These are phyloP conservation scores for Coniella lustricola DNA, from an alignment of 2,329 filamentous ascomycete species.

Conservation along the genomic window DNA sequence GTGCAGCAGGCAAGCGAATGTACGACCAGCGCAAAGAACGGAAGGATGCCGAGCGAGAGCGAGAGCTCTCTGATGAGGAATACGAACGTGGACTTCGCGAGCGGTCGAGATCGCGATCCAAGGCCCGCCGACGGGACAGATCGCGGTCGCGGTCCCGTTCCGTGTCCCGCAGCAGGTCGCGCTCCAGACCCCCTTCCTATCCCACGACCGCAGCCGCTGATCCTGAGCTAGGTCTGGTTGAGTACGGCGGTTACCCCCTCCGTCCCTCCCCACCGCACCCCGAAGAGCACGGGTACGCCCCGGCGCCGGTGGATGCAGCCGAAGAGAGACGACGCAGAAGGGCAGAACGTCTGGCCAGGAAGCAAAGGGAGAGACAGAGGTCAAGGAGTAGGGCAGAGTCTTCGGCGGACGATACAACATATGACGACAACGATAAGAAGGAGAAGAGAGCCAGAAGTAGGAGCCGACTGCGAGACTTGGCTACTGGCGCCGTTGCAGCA, in stretches of 20 bases:
- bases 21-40: slow-evolving; percentile 56
- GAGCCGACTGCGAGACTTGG: slow-evolving; percentile 48
- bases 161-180: slow-evolving; percentile 43
- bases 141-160: slow-evolving; percentile 17
- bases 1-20: slow-evolving; percentile 53
- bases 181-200: slow-evolving; percentile 12
- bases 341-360: slow-evolving; percentile 27
- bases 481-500: slow-evolving; percentile 46
- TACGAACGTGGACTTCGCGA: slow-evolving; percentile 30
- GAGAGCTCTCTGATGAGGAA: slow-evolving; percentile 23
- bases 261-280: slow-evolving; percentile 31
- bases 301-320: slow-evolving; percentile 36
- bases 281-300: slow-evolving; percentile 16
- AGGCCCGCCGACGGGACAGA: slow-evolving; percentile 16
- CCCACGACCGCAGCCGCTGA: slow-evolving; percentile 40
- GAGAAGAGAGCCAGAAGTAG: slow-evolving; percentile 46
- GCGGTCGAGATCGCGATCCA: slow-evolving; percentile 21
- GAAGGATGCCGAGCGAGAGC: slow-evolving; percentile 40
- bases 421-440: slow-evolving; percentile 24
- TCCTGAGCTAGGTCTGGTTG: slow-evolving; percentile 62
- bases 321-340: slow-evolving; percentile 26
- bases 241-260: slow-evolving; percentile 56
- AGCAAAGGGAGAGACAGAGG: slow-evolving; percentile 21
- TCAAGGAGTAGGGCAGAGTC: slow-evolving; percentile 21
- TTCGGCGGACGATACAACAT: slow-evolving; percentile 18